Evolutionary conservation across 139 green algal species (phyloP), one percentile per base, ranked within the genome.

Genomic region (Chlorella sp.): DNA sequence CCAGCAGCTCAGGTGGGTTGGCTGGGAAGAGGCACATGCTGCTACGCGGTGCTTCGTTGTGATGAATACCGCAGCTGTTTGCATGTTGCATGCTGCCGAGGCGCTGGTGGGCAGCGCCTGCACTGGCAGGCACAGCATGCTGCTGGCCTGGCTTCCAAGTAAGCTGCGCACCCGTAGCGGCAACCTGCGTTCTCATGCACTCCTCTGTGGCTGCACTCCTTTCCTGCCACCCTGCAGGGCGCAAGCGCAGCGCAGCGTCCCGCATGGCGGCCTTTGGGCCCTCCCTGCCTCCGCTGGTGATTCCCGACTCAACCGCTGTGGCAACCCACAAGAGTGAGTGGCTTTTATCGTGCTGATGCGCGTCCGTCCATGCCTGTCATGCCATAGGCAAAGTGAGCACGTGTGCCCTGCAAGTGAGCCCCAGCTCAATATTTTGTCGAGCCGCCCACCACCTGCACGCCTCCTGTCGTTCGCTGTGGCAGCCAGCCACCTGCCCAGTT

Each of bases 1-100:
- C 76, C 25, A 71, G 76, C 76, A 82, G 76, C 60, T 82, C 76
- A 60, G 76, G 76, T 72, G 76, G 0, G 75, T 28, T 23, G 62
- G 20, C 3, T 25, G n/a, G n/a, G n/a, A n/a, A n/a, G n/a, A n/a
- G n/a, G n/a, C n/a, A n/a, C n/a, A n/a, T n/a, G n/a, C n/a, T n/a
- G n/a, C n/a, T n/a, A n/a, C n/a, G 15, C n/a, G 67, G 67, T 51
- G 18, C 34, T 74, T 30, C 32, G 26, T n/a, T 4, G 1, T 56
- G 34, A 30, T 26, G 39, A n/a, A n/a, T n/a, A n/a, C n/a, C n/a
- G n/a, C n/a, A n/a, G n/a, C n/a, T n/a, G n/a, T n/a, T n/a, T n/a
- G n/a, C n/a, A n/a, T n/a, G n/a, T 44, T 63, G 41, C 41, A 44
- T 26, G 39, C 38, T 51, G 21, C 30, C 44, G 3, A 9, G n/a